Conservation (phyloP, 306 rosid genomes). For the Acmispon strigosus region DNA sequence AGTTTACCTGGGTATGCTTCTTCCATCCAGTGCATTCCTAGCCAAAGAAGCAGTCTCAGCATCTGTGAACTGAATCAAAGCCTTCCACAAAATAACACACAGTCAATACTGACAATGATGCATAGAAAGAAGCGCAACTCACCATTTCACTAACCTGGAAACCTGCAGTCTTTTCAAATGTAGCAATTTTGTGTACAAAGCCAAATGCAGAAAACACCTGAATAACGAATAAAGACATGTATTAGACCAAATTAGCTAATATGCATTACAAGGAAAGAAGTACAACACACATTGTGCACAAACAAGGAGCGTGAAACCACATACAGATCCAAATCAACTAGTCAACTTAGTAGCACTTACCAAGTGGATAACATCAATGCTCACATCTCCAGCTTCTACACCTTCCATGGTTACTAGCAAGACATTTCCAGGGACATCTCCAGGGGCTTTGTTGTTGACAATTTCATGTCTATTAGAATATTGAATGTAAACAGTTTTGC, state of each 20-base stretch:
- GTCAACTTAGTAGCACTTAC: slow-evolving; percentile 29
- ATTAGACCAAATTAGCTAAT: not conserved
- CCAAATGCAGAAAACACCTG: slow-evolving; percentile 87
- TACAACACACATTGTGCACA: not conserved
- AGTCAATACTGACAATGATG: not conserved
- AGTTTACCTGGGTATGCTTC: slow-evolving; percentile 82
- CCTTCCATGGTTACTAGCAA: slow-evolving; percentile 72
- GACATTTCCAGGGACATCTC: slow-evolving; percentile 75
- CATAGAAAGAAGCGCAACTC: not conserved
- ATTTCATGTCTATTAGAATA: slow-evolving; percentile 72
- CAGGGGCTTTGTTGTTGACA: slow-evolving; percentile 64
- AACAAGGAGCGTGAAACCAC: not conserved
- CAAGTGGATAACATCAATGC: slow-evolving; percentile 79
- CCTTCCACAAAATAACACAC: slow-evolving; percentile 33
- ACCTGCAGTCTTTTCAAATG: slow-evolving; percentile 82
- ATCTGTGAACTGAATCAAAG: slow-evolving; percentile 80
- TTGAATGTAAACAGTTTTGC: slow-evolving; percentile 68
- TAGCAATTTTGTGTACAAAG: slow-evolving; percentile 78
- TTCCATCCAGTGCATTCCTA: slow-evolving; percentile 81
- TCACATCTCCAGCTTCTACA: slow-evolving; percentile 74
- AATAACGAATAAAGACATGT: slow-evolving; percentile 9
- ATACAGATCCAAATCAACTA: not conserved
- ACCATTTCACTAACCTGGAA: slow-evolving; percentile 51
- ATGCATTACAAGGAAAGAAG: not conserved
- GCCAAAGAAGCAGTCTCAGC: slow-evolving; percentile 80